Conservation (phyloP, 2,329 filamentous ascomycete genomes). For the Alternaria atra region DNA sequence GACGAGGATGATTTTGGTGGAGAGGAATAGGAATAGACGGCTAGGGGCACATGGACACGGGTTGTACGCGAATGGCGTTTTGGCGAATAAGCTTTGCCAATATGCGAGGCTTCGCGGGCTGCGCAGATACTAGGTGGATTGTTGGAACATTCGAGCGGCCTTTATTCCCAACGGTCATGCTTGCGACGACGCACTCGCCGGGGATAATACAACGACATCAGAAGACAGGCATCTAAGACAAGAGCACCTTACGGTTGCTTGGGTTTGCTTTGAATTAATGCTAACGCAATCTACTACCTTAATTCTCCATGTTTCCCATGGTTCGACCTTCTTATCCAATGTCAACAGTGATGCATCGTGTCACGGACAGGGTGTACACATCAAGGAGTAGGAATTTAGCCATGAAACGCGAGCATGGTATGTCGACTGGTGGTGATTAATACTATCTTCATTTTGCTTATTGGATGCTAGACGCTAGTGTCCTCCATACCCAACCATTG, state of each 20-base stretch:
- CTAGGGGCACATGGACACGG: neutral
- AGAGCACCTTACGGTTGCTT: neutral
- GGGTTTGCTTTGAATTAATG: neutral
- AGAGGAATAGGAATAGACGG: neutral
- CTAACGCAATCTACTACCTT: neutral
- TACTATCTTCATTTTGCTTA: too few relatives aligned
- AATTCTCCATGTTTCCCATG: neutral
- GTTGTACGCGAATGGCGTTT: slow-evolving; percentile 7
- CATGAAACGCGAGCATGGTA: too few relatives aligned
- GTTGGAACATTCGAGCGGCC: slow-evolving; percentile 5
- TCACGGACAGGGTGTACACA: neutral
- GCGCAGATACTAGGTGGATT: slow-evolving; percentile 29
- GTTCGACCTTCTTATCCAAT: neutral
- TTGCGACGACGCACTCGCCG: neutral
- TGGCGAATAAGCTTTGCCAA: slow-evolving; percentile 4
- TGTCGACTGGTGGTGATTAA: too few relatives aligned
- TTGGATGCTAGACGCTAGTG: too few relatives aligned
- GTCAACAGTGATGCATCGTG: neutral
- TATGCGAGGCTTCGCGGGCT: slow-evolving; percentile 1
- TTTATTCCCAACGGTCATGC: neutral
- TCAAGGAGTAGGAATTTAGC: neutral
- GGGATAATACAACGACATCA: neutral
- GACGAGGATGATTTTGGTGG: neutral
- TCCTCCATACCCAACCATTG: neutral
- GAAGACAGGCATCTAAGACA: neutral